These are phyloP conservation scores for Chionographis japonica DNA, from an alignment of 106 monocot species.

Conservation along the genomic window DNA sequence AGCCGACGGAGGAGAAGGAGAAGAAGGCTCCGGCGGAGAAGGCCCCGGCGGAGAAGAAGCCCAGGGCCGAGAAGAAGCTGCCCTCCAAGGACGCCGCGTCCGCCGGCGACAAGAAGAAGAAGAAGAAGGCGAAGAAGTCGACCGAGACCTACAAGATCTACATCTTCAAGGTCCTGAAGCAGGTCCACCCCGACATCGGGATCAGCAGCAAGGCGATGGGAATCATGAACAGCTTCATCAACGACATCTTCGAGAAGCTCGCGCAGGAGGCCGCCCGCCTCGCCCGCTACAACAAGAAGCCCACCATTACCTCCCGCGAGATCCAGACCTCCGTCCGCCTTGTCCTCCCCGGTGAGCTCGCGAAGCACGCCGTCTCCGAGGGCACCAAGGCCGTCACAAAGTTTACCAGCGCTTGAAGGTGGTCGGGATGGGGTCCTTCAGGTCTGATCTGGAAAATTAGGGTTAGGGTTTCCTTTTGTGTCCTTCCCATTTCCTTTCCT, in stretches of 20 bases:
- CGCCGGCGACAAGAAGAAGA: slow-evolving; percentile 31
- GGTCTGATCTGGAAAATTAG: too few species aligned
- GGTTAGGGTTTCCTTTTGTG: too few species aligned
- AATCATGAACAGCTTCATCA: slow-evolving; percentile 69
- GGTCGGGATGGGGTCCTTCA: too few species aligned
- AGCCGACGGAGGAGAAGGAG: too few species aligned
- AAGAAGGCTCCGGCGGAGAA: too few species aligned
- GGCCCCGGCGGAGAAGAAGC: slow-evolving; percentile 21
- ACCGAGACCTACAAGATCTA: slow-evolving; percentile 62
- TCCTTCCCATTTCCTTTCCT: too few species aligned
- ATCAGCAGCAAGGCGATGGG: slow-evolving; percentile 61
- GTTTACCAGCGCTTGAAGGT: slow-evolving; percentile 36
- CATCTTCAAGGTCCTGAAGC: slow-evolving; percentile 75
- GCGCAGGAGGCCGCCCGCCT: slow-evolving; percentile 48
- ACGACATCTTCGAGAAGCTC: slow-evolving; percentile 69
- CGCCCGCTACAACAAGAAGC: slow-evolving; percentile 56
- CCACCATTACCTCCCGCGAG: slow-evolving; percentile 55
- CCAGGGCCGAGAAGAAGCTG: slow-evolving; percentile 27
- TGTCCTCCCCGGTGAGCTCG: slow-evolving; percentile 54
- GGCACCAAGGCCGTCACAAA: slow-evolving; percentile 73
- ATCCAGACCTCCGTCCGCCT: slow-evolving; percentile 61
- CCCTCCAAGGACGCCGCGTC: slow-evolving; percentile 15
- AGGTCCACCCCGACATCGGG: slow-evolving; percentile 67
- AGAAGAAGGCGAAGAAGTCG: slow-evolving; percentile 28
- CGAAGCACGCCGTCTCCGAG: slow-evolving; percentile 60